Evolutionary conservation across 2,329 filamentous ascomycete species (phyloP), one percentile per base, ranked within the genome.

Genomic region (Amylocarpus encephaloides): DNA sequence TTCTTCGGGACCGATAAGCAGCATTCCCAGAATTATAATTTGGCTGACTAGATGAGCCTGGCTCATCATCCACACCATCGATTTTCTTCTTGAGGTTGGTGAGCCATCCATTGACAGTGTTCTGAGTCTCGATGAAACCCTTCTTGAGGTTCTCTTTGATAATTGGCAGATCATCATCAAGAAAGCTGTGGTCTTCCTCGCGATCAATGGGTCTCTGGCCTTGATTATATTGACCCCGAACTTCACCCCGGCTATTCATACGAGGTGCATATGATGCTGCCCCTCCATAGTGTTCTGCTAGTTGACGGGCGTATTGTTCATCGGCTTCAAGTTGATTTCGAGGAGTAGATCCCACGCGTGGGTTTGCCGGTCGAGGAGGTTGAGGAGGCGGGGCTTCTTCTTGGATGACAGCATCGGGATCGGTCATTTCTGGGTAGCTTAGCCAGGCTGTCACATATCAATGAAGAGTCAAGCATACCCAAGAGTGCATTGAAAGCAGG

Each of bases 401-500:
- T 51, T 75, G 73, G 52, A 70, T 74, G 7, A 70, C 74, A 6
- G 86, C 84, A 65, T 85, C 84, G 6, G 87, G 87, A 64, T 90
- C 87, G 54, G 85, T 88, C 85, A 89, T 88, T 62, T 84, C 84
- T 86, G 54, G 47, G 42, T 29, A 45, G 12, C 35, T 50, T 35
- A 58, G 46, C 48, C 48, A 22, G 6, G 19, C 32, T 39, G 39
- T 12, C 39, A 35, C 35, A 41, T 41, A n/a, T 18, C 2, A 36
- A 12, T 29, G 13, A 38, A 30, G 13, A 19, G 3, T 16, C 22
- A 32, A 15, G 30, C 77, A 54, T 75, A 88, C 88, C 87, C 40
- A 98, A 77, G 39, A 98, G 77, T 33, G 93, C 93, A 71, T 96
- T 93, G 72, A 98, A 98, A 12, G 93, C 92, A 30, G 89, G 87